phyloP scores from a whole-genome alignment of 2,329 filamentous ascomycete species.

The Coniosporium tulheliwenetii region DNA sequence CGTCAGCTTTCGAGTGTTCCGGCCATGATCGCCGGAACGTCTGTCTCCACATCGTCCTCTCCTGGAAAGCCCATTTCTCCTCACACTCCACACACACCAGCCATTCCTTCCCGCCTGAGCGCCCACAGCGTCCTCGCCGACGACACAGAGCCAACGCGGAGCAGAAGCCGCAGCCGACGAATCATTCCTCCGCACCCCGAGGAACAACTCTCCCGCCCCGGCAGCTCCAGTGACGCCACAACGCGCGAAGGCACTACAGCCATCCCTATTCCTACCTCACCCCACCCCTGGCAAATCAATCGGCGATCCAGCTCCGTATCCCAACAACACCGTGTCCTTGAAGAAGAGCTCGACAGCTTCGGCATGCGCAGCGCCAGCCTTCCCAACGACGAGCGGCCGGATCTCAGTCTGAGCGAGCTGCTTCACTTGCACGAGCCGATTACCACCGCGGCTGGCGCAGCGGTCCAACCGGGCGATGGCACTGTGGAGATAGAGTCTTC shows the following conservation, averaged over 20 bases:
- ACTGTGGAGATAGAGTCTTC: not conserved
- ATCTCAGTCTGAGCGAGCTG: slow-evolving; percentile 49
- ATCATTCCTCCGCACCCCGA: not conserved
- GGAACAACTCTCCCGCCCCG: not conserved
- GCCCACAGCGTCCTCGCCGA: slow-evolving; percentile 76
- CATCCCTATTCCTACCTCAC: slow-evolving; percentile 60
- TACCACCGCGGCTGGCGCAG: not conserved
- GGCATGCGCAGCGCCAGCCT: slow-evolving; percentile 52
- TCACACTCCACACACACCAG: slow-evolving; percentile 83
- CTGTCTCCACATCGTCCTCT: slow-evolving; percentile 72
- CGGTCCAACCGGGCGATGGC: not conserved
- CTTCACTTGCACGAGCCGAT: slow-evolving; percentile 29
- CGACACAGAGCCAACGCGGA: slow-evolving; percentile 19
- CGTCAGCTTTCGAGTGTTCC: slow-evolving; percentile 55
- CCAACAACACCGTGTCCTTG: slow-evolving; percentile 43
- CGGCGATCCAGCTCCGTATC: slow-evolving; percentile 56
- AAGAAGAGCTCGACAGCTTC: slow-evolving; percentile 47
- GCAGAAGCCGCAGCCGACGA: slow-evolving; percentile 16
- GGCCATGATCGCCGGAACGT: slow-evolving; percentile 46
- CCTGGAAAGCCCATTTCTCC: slow-evolving; percentile 74
- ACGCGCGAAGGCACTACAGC: slow-evolving; percentile 25
- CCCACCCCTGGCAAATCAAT: slow-evolving; percentile 36
- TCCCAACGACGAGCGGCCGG: slow-evolving; percentile 47
- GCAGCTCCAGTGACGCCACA: not conserved
- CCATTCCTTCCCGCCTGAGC: slow-evolving; percentile 83